phyloP scores from a whole-genome alignment of 345 rosid species.

The Acer campestre region DNA sequence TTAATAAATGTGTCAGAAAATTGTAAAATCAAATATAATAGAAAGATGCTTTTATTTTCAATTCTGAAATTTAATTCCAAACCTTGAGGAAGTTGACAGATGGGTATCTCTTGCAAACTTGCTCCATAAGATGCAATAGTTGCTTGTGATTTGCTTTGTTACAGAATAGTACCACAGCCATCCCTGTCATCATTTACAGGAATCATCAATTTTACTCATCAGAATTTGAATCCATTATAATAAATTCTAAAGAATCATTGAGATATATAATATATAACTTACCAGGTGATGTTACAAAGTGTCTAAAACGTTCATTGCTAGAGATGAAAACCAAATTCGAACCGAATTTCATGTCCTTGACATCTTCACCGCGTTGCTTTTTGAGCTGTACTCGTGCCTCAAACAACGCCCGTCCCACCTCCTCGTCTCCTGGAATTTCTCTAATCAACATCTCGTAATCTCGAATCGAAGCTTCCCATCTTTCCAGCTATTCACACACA shows the following conservation, averaged over 20 bases:
- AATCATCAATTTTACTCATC: background rate
- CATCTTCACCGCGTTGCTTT: constrained; percentile 47
- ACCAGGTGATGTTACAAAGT: constrained; percentile 52
- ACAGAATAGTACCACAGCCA: constrained; percentile 52
- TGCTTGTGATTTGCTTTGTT: constrained; percentile 37
- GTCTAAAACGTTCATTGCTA: constrained; percentile 45
- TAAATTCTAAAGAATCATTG: background rate
- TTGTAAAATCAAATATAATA: background rate
- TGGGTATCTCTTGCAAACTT: constrained; percentile 55
- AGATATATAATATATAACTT: background rate
- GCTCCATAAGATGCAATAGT: constrained; percentile 44
- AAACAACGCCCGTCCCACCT: constrained; percentile 52
- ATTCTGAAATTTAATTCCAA: background rate
- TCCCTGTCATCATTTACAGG: constrained; percentile 32
- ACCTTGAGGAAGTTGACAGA: constrained; percentile 63
- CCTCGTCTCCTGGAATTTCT: constrained; percentile 72
- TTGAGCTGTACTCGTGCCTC: constrained; percentile 57
- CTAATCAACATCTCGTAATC: constrained; percentile 74
- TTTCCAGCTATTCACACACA: constrained; percentile 48
- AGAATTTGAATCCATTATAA: background rate
- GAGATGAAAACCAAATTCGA: constrained; percentile 51
- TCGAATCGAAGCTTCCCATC: constrained; percentile 75
- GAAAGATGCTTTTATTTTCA: background rate
- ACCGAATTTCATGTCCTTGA: constrained; percentile 47
- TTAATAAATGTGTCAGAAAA: background rate